Conservation (phyloP, 495 filamentous ascomycete genomes). For the Penicillium pancosmium region DNA sequence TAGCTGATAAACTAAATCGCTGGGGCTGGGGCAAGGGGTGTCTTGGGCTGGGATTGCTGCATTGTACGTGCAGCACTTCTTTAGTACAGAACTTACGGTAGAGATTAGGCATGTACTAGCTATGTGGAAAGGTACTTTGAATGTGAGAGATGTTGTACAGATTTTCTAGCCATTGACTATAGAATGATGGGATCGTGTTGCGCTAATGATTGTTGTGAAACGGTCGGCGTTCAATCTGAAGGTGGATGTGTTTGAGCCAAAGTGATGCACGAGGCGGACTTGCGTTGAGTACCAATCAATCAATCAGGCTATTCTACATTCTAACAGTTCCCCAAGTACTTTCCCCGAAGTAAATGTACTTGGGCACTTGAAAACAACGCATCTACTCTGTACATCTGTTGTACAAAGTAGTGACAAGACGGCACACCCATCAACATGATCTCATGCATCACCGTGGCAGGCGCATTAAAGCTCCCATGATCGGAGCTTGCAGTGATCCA, state of each 20-base stretch:
- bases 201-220: conserved; percentile 10
- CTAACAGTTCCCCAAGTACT: background rate
- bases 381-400: background rate
- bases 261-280: background rate
- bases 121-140: background rate
- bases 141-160: background rate
- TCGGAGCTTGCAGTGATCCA: conserved; percentile 7
- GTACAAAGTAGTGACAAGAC: background rate
- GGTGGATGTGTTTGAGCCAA: background rate
- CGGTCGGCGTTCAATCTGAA: background rate
- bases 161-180: conserved; percentile 1
- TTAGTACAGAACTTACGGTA: background rate
- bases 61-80: conserved; percentile 7
- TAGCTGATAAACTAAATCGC: conserved; percentile 18
- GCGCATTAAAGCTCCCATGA: conserved; percentile 7
- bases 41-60: conserved; percentile 11
- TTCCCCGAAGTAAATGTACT: background rate
- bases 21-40: conserved; percentile 22
- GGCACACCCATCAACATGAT: conserved; percentile 4
- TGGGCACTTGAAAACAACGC: background rate
- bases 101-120: background rate
- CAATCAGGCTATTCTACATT: background rate
- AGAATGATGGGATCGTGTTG: conserved; percentile 1
- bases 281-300: background rate
- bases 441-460: conserved; percentile 3